Evolutionary conservation across 2,329 filamentous ascomycete genomes (phyloP).

Genomic region (Claviceps sp.): DNA sequence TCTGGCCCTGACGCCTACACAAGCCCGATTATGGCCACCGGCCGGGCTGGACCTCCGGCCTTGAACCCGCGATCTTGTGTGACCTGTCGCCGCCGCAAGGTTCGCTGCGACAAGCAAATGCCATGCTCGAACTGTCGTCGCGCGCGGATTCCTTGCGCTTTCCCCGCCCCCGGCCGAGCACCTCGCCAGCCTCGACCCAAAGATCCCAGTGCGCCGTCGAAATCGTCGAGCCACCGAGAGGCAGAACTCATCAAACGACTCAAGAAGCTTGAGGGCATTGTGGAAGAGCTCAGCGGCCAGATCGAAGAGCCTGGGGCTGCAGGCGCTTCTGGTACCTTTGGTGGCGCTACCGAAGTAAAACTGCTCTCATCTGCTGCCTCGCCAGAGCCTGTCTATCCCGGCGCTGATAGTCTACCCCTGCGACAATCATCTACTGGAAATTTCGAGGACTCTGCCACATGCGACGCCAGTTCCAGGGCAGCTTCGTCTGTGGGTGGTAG

Average conservation of each 20-base stretch:
- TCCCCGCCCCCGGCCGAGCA: constrained; percentile 60
- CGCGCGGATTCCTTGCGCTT: constrained; percentile 58
- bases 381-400: constrained; percentile 11
- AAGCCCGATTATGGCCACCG: constrained; percentile 21
- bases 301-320: constrained; percentile 36
- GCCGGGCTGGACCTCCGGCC: constrained; percentile 18
- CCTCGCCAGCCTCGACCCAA: constrained; percentile 53
- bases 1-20: constrained; percentile 26
- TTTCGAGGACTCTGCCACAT: constrained; percentile 6
- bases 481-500: constrained; percentile 20
- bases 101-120: constrained; percentile 67
- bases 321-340: constrained; percentile 3
- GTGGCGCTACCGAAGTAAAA: constrained; percentile 16
- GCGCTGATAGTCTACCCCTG: constrained; percentile 2
- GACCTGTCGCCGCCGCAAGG: constrained; percentile 44
- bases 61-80: constrained; percentile 37
- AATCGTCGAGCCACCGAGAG: constrained; percentile 48
- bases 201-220: constrained; percentile 47
- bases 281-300: constrained; percentile 54
- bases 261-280: constrained; percentile 61
- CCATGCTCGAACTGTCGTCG: constrained; percentile 64
- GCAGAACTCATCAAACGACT: constrained; percentile 59
- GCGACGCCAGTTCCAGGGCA: constrained; percentile 12
- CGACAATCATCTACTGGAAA: constrained; percentile 3
- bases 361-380: constrained; percentile 18